A percentile compares a stretch with the other conserved stretches of the same genome.
Conservation (phyloP, 768 basidiomycete genomes). For the Phylloporus scabripes region DNA sequence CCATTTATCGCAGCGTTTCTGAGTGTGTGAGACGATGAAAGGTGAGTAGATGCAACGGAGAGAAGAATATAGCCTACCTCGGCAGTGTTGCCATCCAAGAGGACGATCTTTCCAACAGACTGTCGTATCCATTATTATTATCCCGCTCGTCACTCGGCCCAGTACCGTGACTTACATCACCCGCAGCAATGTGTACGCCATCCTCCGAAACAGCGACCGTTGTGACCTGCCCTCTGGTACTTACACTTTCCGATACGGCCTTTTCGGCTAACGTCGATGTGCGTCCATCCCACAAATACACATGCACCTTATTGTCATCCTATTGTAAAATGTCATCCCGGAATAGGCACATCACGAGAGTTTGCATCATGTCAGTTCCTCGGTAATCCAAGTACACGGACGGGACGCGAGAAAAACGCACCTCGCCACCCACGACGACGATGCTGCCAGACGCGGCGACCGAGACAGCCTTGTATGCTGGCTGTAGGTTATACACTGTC, state of each 20-base stretch:
- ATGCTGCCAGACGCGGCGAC: constrained; percentile 47
- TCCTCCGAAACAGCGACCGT: constrained; percentile 78
- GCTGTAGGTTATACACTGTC: constrained; percentile 50
- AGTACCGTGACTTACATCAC: constrained; percentile 59
- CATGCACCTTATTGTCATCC: constrained; percentile 69
- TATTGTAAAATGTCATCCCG: neutral
- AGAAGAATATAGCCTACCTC: constrained; percentile 31
- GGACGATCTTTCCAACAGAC: constrained; percentile 76
- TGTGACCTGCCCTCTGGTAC: constrained; percentile 51
- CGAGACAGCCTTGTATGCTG: constrained; percentile 49
- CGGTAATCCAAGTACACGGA: neutral
- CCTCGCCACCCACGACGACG: constrained; percentile 75
- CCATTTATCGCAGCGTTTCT: constrained; percentile 77
- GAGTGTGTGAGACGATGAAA: neutral
- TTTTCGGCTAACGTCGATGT: constrained; percentile 43
- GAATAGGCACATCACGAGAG: neutral
- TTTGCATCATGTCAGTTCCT: neutral
- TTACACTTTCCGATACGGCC: constrained; percentile 59
- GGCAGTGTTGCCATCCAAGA: constrained; percentile 65
- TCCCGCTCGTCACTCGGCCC: neutral
- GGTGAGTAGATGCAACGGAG: neutral
- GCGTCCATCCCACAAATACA: constrained; percentile 70
- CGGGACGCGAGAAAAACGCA: constrained; percentile 30
- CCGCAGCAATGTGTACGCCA: constrained; percentile 68
- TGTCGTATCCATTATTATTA: constrained; percentile 24